phyloP scores from a whole-genome alignment of 345 rosid species.

The Abelmoschus esculentus region DNA sequence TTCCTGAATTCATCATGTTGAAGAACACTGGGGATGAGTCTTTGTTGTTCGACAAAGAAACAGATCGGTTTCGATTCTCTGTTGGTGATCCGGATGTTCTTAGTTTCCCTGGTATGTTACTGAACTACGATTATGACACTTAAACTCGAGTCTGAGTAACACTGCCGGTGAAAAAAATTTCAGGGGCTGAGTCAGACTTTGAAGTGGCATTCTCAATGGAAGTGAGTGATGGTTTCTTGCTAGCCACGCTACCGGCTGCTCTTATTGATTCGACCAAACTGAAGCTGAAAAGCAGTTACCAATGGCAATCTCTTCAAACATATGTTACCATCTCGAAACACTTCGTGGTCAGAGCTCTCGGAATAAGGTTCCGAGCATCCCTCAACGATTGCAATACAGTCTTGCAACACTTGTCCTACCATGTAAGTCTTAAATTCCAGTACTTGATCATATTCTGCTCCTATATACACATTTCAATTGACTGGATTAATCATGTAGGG shows the following conservation, averaged over 20 bases:
- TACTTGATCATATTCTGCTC: neutral
- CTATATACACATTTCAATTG: neutral
- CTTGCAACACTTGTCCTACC: slow-evolving; percentile 55
- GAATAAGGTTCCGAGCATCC: slow-evolving; percentile 74
- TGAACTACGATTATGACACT: neutral
- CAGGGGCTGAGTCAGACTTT: slow-evolving; percentile 57
- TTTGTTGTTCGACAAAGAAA: slow-evolving; percentile 38
- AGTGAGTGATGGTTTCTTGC: slow-evolving; percentile 60
- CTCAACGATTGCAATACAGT: slow-evolving; percentile 62
- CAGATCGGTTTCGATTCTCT: slow-evolving; percentile 54
- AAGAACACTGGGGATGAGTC: slow-evolving; percentile 35
- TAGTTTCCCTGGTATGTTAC: slow-evolving; percentile 56
- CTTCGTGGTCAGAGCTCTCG: slow-evolving; percentile 57
- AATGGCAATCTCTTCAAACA: slow-evolving; percentile 90
- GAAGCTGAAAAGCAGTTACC: slow-evolving; percentile 47
- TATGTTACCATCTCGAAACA: slow-evolving; percentile 75
- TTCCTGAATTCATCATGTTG: slow-evolving; percentile 48
- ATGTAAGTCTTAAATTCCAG: slow-evolving; percentile 28
- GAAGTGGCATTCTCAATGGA: slow-evolving; percentile 61
- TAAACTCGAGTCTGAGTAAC: neutral
- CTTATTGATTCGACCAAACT: slow-evolving; percentile 72
- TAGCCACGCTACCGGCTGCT: slow-evolving; percentile 56
- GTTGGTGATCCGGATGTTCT: slow-evolving; percentile 78
- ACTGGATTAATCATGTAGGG: slow-evolving; percentile 32
- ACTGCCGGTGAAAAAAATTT: slow-evolving; percentile 4